Evolutionary conservation across 352 stramenopile species (phyloP), one percentile per base, ranked within the genome.

Genomic region (Aphanomyces stellatus): DNA sequence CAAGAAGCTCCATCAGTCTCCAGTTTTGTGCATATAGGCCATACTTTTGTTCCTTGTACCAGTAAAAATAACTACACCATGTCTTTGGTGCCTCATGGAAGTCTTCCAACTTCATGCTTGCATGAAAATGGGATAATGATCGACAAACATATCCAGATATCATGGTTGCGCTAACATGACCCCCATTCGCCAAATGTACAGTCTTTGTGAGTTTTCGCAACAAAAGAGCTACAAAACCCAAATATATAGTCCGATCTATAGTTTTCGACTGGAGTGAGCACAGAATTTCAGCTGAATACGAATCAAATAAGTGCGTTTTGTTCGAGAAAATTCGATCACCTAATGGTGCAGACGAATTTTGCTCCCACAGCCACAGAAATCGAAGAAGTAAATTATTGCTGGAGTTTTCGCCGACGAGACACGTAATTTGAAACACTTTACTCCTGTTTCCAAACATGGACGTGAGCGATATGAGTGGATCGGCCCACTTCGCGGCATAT

Each of bases 301-400:
- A 11, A 34, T 57, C 6, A 57, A 37, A 19, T 0, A 15, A 30
- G 28, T 57, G 49, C 1, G 13, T 30, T 37, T 40, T 57, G 2
- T 57, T 34, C 25, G 19, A 15, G 7, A 37, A 11, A 24, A 33
- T 11, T n/a, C 10, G 17, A 30, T 35, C 30, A 34, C 17, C 15
- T 4, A 24, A 15, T 2, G 6, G 11, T 3, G 41, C 25, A 8
- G 11, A 28, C 25, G 27, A 11, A 2, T 60, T 19, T 3, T 13
- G 11, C 24, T 64, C 55, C 55, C 55, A 64, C 2, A 64, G 55
- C 55, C 55, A 64, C 5, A 64, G 35, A 33, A 64, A 48, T 51
- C 55, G 55, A 15, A 64, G 15, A 1, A 64, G n/a, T 0, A 64
- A 19, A 2, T 31, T 31, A 22, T 60, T 28, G 25, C 13, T n/a